Evolutionary conservation across 257 asterid species (phyloP).

Genomic region (Galeopsis tetrahit): DNA sequence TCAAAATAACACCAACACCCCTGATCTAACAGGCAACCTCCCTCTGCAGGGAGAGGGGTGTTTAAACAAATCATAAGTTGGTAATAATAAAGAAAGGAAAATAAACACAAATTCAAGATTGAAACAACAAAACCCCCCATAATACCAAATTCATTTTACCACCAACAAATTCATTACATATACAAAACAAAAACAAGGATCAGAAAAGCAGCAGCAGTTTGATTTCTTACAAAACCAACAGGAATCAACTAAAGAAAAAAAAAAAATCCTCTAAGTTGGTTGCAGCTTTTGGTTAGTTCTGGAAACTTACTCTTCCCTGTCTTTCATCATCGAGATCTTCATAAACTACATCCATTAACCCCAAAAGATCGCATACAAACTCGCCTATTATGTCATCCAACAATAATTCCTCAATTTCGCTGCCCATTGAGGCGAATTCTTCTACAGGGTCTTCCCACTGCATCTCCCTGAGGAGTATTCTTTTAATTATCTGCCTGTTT

Average conservation of each 20-base stretch:
- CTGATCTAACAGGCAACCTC: too few species aligned
- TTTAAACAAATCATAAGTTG: too few species aligned
- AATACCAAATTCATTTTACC: not conserved
- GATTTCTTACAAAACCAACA: not conserved
- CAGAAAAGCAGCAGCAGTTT: slow-evolving; percentile 7
- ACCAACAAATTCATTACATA: not conserved
- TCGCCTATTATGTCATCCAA: slow-evolving; percentile 40
- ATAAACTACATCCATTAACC: slow-evolving; percentile 15
- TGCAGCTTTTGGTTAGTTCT: slow-evolving; percentile 4
- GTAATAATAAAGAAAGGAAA: not conserved
- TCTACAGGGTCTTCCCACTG: slow-evolving; percentile 34
- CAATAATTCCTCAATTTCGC: slow-evolving; percentile 36
- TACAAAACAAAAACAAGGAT: not conserved
- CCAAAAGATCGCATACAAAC: slow-evolving; percentile 33
- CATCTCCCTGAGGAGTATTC: slow-evolving; percentile 46
- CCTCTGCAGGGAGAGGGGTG: too few species aligned
- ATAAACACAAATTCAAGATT: not conserved
- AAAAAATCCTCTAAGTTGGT: not conserved
- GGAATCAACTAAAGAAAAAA: not conserved
- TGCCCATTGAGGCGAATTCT: slow-evolving; percentile 32
- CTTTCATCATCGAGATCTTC: not conserved
- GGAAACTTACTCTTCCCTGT: not conserved
- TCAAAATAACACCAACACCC: too few species aligned
- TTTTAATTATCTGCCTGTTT: slow-evolving; percentile 33
- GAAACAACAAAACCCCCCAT: not conserved